These are phyloP conservation scores for Suhomyces bokatorum DNA, from an alignment of 1,139 yeast species.

Conservation along the genomic window DNA sequence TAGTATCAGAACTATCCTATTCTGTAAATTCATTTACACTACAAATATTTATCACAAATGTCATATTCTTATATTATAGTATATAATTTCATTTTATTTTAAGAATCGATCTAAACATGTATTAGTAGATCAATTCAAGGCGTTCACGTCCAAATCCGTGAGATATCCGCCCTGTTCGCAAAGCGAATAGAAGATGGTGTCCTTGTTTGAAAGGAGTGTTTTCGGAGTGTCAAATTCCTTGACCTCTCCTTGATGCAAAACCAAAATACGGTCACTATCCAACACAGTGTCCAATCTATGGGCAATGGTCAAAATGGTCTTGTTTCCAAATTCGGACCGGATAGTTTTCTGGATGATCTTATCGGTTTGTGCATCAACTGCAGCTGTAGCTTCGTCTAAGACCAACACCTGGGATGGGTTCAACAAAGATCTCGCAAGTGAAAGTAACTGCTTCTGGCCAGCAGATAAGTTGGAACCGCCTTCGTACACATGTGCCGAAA, in stretches of 20 bases:
- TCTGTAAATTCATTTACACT: too few species aligned
- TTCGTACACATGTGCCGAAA: constrained; percentile 26
- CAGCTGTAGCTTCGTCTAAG: constrained; percentile 41
- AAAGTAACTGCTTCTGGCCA: constrained; percentile 40
- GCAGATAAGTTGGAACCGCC: constrained; percentile 40
- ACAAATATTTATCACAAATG: too few species aligned
- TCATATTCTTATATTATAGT: too few species aligned
- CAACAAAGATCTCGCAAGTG: constrained; percentile 39
- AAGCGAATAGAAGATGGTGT: constrained; percentile 32
- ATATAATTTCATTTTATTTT: too few species aligned
- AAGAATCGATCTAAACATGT: background rate
- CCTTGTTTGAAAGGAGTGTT: constrained; percentile 25
- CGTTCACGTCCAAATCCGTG: constrained; percentile 3
- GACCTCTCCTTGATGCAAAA: constrained; percentile 34
- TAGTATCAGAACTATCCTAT: background rate
- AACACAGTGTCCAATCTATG: constrained; percentile 39
- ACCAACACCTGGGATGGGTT: constrained; percentile 35
- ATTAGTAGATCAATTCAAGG: constrained; percentile 1
- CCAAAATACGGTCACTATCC: constrained; percentile 37
- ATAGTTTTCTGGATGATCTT: constrained; percentile 37
- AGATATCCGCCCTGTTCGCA: constrained; percentile 34
- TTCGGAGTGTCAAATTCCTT: constrained; percentile 35
- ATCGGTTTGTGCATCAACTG: constrained; percentile 41
- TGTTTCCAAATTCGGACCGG: constrained; percentile 32
- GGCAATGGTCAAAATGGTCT: constrained; percentile 39